These are phyloP conservation scores for Hypoxylon sp. DNA, from an alignment of 2,329 filamentous ascomycete genomes.

Conservation along the genomic window DNA sequence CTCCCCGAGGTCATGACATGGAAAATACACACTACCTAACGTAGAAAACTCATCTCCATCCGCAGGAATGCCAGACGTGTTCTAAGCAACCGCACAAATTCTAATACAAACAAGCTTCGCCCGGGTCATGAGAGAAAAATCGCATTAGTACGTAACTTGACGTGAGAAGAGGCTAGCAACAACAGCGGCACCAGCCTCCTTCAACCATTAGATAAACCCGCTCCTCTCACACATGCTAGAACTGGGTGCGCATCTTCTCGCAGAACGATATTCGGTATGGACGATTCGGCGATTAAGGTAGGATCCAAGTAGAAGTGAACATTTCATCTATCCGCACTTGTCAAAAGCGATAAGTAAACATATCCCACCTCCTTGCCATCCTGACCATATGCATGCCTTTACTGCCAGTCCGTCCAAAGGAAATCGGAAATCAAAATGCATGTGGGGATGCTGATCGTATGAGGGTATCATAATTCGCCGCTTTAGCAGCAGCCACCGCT, in stretches of 20 bases:
- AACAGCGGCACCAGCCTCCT: conserved; percentile 12
- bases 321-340: conserved; percentile 52
- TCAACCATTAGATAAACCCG: conserved; percentile 42
- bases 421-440: conserved; percentile 51
- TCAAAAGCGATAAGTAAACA: conserved; percentile 50
- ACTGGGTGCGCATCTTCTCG: conserved; percentile 36
- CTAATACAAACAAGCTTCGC: conserved; percentile 53
- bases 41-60: conserved; percentile 34
- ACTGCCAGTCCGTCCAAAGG: conserved; percentile 49
- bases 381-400: conserved; percentile 51
- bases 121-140: conserved; percentile 46
- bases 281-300: conserved; percentile 37
- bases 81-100: conserved; percentile 47
- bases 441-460: conserved; percentile 44
- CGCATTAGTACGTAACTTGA: conserved; percentile 48
- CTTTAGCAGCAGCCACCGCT: conserved; percentile 92
- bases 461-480: conserved; percentile 53
- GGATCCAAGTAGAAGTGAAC: conserved; percentile 51
- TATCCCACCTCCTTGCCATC: conserved; percentile 47
- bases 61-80: conserved; percentile 46
- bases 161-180: conserved; percentile 19
- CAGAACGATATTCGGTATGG: conserved; percentile 42
- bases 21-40: conserved; percentile 45
- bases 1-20: conserved; percentile 20
- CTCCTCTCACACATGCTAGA: conserved; percentile 41